A percentile compares a stretch with the other conserved stretches of the same genome.
Conservation (phyloP, 371 early-diverging fungal genomes). For the Lichtheimia hyalospora region DNA sequence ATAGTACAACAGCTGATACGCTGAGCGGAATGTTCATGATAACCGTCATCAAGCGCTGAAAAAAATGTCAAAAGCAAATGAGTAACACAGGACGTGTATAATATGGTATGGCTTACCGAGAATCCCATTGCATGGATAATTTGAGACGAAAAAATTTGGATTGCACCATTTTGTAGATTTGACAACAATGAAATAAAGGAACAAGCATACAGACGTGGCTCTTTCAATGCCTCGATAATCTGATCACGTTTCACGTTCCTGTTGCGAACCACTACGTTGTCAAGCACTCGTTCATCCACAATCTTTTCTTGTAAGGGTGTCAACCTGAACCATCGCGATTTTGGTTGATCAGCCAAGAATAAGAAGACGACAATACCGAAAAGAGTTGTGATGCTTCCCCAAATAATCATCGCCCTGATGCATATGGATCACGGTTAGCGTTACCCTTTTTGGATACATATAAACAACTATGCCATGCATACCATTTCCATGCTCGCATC, state of each 20-base stretch:
- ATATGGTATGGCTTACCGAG: too few species aligned
- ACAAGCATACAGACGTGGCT: constrained; percentile 25
- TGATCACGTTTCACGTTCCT: constrained; percentile 26
- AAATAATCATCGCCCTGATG: constrained; percentile 34
- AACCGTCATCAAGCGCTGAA: constrained; percentile 18
- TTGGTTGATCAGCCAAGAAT: constrained; percentile 29
- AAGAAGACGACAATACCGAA: constrained; percentile 20
- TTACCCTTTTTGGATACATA: background rate
- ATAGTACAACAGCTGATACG: constrained; percentile 6
- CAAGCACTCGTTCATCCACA: constrained; percentile 26
- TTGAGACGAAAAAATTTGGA: constrained; percentile 20
- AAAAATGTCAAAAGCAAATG: background rate
- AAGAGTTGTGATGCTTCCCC: constrained; percentile 19
- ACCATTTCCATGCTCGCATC: constrained; percentile 59
- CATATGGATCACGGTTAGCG: background rate
- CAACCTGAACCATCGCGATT: constrained; percentile 19
- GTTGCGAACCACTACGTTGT: constrained; percentile 29
- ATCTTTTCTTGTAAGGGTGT: constrained; percentile 24
- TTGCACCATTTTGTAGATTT: constrained; percentile 27
- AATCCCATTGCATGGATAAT: constrained; percentile 28
- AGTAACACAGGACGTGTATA: too few species aligned
- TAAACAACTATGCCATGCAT: background rate
- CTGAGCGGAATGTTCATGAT: constrained; percentile 4
- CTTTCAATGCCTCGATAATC: constrained; percentile 29
- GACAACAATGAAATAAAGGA: constrained; percentile 21